Percentiles rank a stretch among this genome's conserved stretches.
Conservation (phyloP, 148 eudicot species). For the Chenopodium berlandieri region DNA sequence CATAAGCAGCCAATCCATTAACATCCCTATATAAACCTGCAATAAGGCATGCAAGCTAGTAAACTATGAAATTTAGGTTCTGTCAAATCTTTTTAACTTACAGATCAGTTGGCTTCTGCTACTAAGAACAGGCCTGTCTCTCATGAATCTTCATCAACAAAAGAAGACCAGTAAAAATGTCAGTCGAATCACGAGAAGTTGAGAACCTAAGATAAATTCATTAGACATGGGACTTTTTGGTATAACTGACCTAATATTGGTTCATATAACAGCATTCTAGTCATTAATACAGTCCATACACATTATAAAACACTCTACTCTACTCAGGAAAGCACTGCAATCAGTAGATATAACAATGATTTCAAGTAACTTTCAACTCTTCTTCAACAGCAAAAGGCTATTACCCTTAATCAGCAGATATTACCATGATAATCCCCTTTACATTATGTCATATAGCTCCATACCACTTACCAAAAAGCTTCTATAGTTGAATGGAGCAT, state of each 20-base stretch:
- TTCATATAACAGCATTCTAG: too few relatives aligned
- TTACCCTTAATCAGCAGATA: background rate
- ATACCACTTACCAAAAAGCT: background rate
- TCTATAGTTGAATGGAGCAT: background rate
- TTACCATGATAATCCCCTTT: background rate
- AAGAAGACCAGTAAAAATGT: slow-evolving; percentile 9
- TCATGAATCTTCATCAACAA: slow-evolving; percentile 18
- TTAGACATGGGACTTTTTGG: background rate
- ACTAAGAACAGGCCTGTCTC: background rate
- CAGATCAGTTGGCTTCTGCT: slow-evolving; percentile 11
- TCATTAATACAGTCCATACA: too few relatives aligned
- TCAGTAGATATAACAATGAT: background rate
- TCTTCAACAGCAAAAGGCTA: background rate
- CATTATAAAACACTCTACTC: background rate
- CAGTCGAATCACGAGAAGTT: background rate
- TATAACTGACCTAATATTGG: too few relatives aligned
- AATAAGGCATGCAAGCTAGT: slow-evolving; percentile 27
- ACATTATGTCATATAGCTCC: background rate
- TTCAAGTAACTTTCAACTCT: background rate
- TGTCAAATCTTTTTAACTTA: slow-evolving; percentile 5
- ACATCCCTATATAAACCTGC: slow-evolving; percentile 34
- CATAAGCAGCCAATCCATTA: slow-evolving; percentile 26
- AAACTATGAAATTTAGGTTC: slow-evolving; percentile 12
- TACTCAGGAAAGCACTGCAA: background rate
- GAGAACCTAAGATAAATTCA: background rate